A percentile compares a stretch with the other conserved stretches of the same genome.
phyloP scores from a whole-genome alignment of 257 asterid species.

The Ophiorrhiza pumila region DNA sequence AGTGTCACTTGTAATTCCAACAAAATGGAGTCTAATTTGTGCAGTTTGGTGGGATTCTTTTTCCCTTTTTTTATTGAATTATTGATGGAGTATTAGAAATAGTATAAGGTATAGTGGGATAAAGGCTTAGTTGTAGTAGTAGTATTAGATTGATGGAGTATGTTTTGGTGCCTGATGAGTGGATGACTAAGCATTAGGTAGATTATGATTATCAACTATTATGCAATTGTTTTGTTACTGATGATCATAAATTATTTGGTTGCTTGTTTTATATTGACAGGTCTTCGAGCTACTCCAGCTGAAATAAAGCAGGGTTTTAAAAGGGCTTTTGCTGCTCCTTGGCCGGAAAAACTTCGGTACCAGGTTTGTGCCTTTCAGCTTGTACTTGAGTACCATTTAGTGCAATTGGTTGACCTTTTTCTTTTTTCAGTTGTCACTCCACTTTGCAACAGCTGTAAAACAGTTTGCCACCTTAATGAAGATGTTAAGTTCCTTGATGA shows the following conservation, averaged over 20 bases:
- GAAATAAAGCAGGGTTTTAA: slow-evolving; percentile 86
- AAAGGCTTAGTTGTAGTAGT: no score
- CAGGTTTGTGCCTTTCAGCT: slow-evolving; percentile 48
- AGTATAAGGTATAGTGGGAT: no score
- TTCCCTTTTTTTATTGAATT: neutral
- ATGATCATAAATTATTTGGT: no score
- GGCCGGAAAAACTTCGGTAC: slow-evolving; percentile 93
- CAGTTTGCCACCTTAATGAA: neutral
- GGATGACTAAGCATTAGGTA: neutral
- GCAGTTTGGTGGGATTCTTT: no score
- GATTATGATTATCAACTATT: no score
- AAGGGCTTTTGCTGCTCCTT: slow-evolving; percentile 81
- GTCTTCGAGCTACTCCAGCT: slow-evolving; percentile 54
- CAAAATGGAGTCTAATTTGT: neutral
- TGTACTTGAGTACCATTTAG: neutral
- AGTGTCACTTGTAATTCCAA: neutral
- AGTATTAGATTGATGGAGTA: neutral
- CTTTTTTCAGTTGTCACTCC: neutral
- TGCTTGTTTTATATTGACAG: slow-evolving; percentile 30
- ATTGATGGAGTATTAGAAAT: neutral
- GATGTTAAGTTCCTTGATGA: neutral
- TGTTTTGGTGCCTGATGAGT: neutral
- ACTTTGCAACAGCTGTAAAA: neutral
- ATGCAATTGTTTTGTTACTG: no score
- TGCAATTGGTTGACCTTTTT: neutral